phyloP scores from a whole-genome alignment of 148 eudicot genomes.

The Spergularia bocconei region DNA sequence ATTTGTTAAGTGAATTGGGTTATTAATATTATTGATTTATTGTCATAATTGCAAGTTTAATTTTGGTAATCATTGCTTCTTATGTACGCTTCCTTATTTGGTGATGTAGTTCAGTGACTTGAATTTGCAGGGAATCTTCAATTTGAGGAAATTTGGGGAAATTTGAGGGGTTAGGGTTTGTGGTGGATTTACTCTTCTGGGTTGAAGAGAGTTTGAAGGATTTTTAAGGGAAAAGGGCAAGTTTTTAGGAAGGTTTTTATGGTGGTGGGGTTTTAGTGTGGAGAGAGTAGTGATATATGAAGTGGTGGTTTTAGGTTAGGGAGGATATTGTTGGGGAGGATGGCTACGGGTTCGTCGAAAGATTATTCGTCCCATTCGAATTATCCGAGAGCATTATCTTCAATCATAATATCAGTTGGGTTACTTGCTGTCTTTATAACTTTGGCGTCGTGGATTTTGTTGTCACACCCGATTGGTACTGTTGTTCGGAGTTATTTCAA shows the following conservation, averaged over 20 bases:
- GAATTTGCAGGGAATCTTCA: slow-evolving; percentile 19
- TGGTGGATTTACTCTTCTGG: slow-evolving; percentile 1
- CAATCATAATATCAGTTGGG: slow-evolving; percentile 53
- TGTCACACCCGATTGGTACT: slow-evolving; percentile 65
- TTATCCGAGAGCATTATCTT: slow-evolving; percentile 61
- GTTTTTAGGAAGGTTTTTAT: background rate
- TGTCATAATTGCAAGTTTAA: no score
- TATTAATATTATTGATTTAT: no score
- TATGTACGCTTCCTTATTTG: background rate
- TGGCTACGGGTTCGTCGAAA: slow-evolving; percentile 39
- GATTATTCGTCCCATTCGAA: slow-evolving; percentile 30
- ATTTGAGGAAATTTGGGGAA: background rate
- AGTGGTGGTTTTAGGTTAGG: slow-evolving; percentile 3
- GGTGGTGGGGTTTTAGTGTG: no score
- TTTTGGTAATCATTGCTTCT: no score
- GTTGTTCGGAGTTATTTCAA: slow-evolving; percentile 58
- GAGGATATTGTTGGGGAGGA: slow-evolving; percentile 1
- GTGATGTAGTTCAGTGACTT: background rate
- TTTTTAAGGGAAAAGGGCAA: slow-evolving; percentile 1
- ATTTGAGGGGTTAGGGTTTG: background rate
- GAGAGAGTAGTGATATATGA: background rate
- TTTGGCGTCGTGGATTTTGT: slow-evolving; percentile 59
- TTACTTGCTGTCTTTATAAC: slow-evolving; percentile 67
- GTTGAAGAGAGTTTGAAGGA: background rate
- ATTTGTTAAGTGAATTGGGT: background rate